These are phyloP conservation scores for Triangularia setosa DNA, from an alignment of 2,329 filamentous ascomycete genomes.

Conservation along the genomic window DNA sequence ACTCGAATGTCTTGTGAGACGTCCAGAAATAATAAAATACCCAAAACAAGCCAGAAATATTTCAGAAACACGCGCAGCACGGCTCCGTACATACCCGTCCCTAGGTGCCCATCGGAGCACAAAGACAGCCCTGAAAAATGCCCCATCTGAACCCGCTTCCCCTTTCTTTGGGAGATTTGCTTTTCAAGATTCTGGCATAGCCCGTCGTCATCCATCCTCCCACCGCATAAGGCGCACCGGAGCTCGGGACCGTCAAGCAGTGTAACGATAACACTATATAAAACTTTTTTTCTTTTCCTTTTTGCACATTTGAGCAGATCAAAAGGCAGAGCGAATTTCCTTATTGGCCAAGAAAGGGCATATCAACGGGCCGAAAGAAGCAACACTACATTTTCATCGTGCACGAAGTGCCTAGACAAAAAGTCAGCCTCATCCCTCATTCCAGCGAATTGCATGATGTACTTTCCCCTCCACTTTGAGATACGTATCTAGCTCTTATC, in stretches of 20 bases:
- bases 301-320: background rate
- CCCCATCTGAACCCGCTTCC: too few relatives aligned
- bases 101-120: background rate
- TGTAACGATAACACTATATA: background rate
- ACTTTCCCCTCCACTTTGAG: too few relatives aligned
- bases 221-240: background rate
- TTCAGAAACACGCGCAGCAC: background rate
- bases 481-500: too few relatives aligned
- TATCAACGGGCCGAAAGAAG: too few relatives aligned
- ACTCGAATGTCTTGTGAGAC: background rate
- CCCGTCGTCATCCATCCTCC: background rate
- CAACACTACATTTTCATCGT: background rate
- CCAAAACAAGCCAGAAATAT: background rate
- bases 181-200: too few relatives aligned
- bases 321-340: too few relatives aligned
- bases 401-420: background rate
- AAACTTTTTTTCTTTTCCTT: too few relatives aligned
- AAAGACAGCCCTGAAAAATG: background rate
- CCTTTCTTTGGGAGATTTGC: too few relatives aligned
- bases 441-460: background rate
- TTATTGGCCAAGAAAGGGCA: too few relatives aligned
- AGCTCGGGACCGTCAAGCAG: background rate
- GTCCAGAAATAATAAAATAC: background rate
- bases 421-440: background rate
- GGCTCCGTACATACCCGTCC: background rate